A percentile compares a stretch with the other conserved stretches of the same genome.
Conservation (phyloP, 140 eudicot genomes). For the Cichorium intybus region DNA sequence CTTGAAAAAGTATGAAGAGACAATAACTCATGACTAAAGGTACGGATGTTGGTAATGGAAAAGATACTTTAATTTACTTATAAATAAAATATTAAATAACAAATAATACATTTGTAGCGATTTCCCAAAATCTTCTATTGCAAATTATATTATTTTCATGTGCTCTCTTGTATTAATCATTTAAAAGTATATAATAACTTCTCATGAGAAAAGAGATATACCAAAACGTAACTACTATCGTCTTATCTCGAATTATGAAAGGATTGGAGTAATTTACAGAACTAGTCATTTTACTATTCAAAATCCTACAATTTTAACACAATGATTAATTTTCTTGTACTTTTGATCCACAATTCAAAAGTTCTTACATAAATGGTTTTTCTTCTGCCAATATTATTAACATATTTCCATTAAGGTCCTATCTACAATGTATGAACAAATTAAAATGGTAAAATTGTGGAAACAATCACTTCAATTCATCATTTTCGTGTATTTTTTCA, state of each 20-base stretch:
- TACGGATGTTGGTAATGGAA: too few relatives aligned
- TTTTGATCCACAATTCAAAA: background rate
- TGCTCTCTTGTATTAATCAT: too few relatives aligned
- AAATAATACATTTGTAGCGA: too few relatives aligned
- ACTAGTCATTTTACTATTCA: background rate
- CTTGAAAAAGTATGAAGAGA: too few relatives aligned
- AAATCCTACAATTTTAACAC: background rate
- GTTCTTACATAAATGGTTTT: background rate
- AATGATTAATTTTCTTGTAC: background rate
- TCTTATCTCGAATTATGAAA: background rate
- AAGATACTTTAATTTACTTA: too few relatives aligned
- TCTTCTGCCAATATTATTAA: background rate
- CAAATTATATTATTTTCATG: too few relatives aligned
- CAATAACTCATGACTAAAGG: too few relatives aligned
- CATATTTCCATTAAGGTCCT: too few relatives aligned
- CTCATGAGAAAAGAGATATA: background rate
- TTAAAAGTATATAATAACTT: background rate
- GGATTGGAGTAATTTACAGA: background rate
- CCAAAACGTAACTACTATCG: conserved; percentile 9
- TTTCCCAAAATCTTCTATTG: too few relatives aligned
- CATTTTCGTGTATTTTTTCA: too few relatives aligned
- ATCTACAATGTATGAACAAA: background rate
- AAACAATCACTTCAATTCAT: background rate
- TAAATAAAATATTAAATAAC: too few relatives aligned
- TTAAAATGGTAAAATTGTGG: background rate